Evolutionary conservation across 306 rosid genomes (phyloP).

Genomic region (Parietaria judaica): DNA sequence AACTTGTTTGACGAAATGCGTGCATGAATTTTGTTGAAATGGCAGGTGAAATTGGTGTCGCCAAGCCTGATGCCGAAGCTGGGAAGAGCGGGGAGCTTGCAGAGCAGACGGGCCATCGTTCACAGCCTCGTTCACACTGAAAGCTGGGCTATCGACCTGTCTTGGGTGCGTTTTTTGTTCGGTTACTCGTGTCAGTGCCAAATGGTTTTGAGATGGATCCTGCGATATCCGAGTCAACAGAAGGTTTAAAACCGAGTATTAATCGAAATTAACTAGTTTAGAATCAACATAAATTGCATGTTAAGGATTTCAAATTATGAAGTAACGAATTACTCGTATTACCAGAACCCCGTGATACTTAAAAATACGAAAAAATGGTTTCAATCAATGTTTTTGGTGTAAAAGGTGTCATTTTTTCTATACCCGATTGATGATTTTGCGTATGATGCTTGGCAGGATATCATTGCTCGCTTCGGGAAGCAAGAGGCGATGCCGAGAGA

Average conservation of each 20-base stretch:
- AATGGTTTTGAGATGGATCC: too few species aligned
- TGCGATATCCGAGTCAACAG: too few species aligned
- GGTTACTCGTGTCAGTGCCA: neutral
- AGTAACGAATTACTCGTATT: too few species aligned
- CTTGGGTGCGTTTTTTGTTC: conserved; percentile 50
- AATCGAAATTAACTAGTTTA: too few species aligned
- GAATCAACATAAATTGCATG: too few species aligned
- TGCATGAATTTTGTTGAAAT: neutral
- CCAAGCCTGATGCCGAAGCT: conserved; percentile 85
- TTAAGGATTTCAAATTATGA: too few species aligned
- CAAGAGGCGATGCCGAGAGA: conserved; percentile 81
- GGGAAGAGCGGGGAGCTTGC: conserved; percentile 91
- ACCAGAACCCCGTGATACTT: too few species aligned
- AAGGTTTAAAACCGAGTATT: too few species aligned
- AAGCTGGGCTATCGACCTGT: conserved; percentile 91
- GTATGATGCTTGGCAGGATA: conserved; percentile 39
- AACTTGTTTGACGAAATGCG: conserved; percentile 27
- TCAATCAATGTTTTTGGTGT: too few species aligned
- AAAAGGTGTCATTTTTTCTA: too few species aligned
- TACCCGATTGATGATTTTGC: too few species aligned
- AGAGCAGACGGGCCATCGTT: conserved; percentile 74
- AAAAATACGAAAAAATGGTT: too few species aligned
- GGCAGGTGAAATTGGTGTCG: conserved; percentile 59
- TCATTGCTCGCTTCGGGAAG: conserved; percentile 77
- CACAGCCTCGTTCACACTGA: conserved; percentile 83